Base-by-base conservation (phyloP, 441 rosid genomes). In the Brassica balearica region DNA sequence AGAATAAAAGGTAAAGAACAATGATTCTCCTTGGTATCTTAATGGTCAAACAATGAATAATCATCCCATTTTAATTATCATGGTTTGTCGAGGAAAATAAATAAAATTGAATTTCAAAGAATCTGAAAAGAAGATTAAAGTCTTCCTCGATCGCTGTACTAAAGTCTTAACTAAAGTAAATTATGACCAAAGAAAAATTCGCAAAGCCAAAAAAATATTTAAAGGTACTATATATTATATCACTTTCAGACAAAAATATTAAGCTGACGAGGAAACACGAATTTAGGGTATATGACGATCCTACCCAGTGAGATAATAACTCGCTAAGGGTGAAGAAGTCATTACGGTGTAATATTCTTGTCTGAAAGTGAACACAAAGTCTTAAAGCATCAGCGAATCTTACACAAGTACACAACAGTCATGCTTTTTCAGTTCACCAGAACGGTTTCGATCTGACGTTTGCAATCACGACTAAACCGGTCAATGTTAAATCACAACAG, bases 341-440 rank as follows among this genome's bases (percentile, higher is more conserved):
- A 23, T 51, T 68, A 20, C 1, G 14, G 0, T 0, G 7, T 0
- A 19, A 8, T 4, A 48, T 67, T 17, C 32, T 60, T 32, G 8
- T 78, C 81, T 59, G 77, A 72, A 78, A 72, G 29, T 78, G 73
- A 66, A 72, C 73, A 72, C 73, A 60, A 64, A 43, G 68, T 61
- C 53, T 65, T 11, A 12, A 41, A 22, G 53, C 77, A 78, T 78
- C 74, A 78, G 55, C 81, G 34, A 73, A 78, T 78, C 74, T 78
- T 17, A 17, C 19, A 17, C 19, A 17, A 0, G 1, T 68, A 53
- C 74, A 60, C 69, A 46, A 22, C 27, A 19, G 19, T 76, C 74
- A 69, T 61, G 74, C 63, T 69, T 69, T 61, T 69, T 62, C 74
- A 29, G 64, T 58, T 68, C 63, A 71, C 23, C 77, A 55, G 77